Evolutionary conservation across 2,329 filamentous ascomycete species (phyloP).

Genomic region (Alternaria viburni): DNA sequence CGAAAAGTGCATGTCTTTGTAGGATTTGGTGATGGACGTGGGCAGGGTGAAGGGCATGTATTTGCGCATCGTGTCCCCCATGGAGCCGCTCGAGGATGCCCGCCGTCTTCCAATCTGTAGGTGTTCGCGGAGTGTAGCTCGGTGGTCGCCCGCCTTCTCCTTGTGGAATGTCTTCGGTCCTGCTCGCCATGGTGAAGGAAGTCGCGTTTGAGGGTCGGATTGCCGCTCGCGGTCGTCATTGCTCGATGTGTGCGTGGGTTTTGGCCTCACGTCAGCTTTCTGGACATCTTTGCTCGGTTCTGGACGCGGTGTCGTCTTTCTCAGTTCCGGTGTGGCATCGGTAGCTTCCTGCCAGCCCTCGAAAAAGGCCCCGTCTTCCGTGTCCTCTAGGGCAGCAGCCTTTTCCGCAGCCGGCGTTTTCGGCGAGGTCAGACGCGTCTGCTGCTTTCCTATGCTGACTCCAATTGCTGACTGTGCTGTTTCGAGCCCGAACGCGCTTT

Average conservation of each 20-base stretch:
- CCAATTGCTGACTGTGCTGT: constrained; percentile 59
- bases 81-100: constrained; percentile 48
- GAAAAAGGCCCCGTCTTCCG: constrained; percentile 56
- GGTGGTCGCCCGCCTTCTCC: constrained; percentile 44
- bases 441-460: constrained; percentile 64
- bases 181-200: constrained; percentile 56
- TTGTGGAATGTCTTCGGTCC: constrained; percentile 43
- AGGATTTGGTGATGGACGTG: constrained; percentile 42
- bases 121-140: constrained; percentile 47
- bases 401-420: constrained; percentile 66
- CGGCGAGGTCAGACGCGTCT: constrained; percentile 63
- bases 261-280: background rate
- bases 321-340: constrained; percentile 5
- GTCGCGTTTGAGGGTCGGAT: constrained; percentile 26
- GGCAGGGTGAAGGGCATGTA: constrained; percentile 48
- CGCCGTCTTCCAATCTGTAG: constrained; percentile 46
- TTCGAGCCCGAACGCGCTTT: constrained; percentile 41
- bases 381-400: constrained; percentile 60
- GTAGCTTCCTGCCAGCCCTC: constrained; percentile 44
- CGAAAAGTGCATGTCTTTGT: constrained; percentile 46
- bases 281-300: background rate
- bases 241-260: constrained; percentile 1
- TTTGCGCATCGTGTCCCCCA: constrained; percentile 44
- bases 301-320: background rate
- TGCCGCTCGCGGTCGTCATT: constrained; percentile 10